Evolutionary conservation across 2,329 filamentous ascomycete genomes (phyloP), one percentile per base, ranked within the genome.

Genomic region (Simplicillium sp.): DNA sequence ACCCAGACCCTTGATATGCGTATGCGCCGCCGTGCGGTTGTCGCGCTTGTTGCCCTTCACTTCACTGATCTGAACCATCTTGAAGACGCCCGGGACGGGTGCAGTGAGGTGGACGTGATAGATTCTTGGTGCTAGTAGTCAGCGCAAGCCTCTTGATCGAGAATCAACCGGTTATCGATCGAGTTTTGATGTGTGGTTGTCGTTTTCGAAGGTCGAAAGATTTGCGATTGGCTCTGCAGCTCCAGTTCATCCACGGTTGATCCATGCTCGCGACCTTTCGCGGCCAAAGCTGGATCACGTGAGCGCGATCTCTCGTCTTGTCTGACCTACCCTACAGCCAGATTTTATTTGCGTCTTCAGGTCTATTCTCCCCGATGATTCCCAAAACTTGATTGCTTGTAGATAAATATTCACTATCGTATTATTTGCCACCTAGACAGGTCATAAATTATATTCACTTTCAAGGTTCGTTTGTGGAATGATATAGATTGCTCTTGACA

Each of bases 1-100:
- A 14, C 92, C 92, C 33, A 98, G 74, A 39, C 92, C 92, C 62
- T 88, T 94, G 75, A 98, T 98, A 66, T 98, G 92, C 40, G 90
- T 96, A 67, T 98, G 92, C 53, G 90, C 85, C 46, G 92, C 90
- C 37, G 92, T 98, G 59, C 92, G 82, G 68, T 94, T 92, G 65
- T 96, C 90, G 71, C 92, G 88, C 70, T 82, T 81, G 68, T 87
- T 90, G 70, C 84, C 84, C 73, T 94, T 94, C 58, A 94, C 86
- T 70, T 95, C 88, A 70, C 85, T 94, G 66, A 92, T 88, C 63
- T 88, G 83, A 54, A 90, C 85, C 84, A 89, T 90, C 52, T 58
- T 71, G 61, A 25, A 12, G 31, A 36, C 37, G 42, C 36, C 38
- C 41, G 38, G 34, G 36, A 31, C 13, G 36, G 42, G 39, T 36